Percentiles rank a stretch among this genome's conserved stretches.
These are phyloP conservation scores for Podospora appendiculata DNA, from an alignment of 495 filamentous ascomycete species.

Conservation along the genomic window DNA sequence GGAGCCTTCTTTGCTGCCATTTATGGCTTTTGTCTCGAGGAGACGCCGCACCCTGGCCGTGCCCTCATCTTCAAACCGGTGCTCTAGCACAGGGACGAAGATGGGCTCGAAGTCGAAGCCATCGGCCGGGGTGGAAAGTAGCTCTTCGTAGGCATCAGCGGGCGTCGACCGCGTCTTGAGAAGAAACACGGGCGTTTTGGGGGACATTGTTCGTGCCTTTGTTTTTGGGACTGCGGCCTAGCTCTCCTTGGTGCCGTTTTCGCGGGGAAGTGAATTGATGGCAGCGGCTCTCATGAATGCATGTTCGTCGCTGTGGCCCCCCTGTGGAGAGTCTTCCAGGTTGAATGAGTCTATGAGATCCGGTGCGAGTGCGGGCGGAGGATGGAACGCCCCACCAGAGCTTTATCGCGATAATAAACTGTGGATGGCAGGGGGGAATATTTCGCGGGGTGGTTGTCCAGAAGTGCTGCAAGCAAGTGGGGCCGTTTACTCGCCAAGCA, in stretches of 20 bases:
- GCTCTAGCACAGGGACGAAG: slow-evolving; percentile 82
- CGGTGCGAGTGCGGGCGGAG: too few species aligned
- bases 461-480: too few species aligned
- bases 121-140: slow-evolving; percentile 45
- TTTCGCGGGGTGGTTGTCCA: background rate
- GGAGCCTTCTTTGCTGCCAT: slow-evolving; percentile 17
- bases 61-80: slow-evolving; percentile 44
- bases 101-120: slow-evolving; percentile 47
- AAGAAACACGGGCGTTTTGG: slow-evolving; percentile 57
- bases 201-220: slow-evolving; percentile 3
- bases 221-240: too few species aligned
- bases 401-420: slow-evolving; percentile 10
- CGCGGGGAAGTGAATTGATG: too few species aligned
- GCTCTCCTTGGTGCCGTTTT: too few species aligned
- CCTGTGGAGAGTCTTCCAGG: too few species aligned
- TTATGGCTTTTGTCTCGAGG: slow-evolving; percentile 29
- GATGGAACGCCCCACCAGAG: background rate
- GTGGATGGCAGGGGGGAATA: background rate
- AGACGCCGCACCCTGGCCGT: slow-evolving; percentile 29
- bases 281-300: too few species aligned
- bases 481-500: too few species aligned
- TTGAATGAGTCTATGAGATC: too few species aligned
- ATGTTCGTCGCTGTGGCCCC: too few species aligned
- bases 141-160: slow-evolving; percentile 69
- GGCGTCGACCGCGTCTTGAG: slow-evolving; percentile 82